A percentile compares a stretch with the other conserved stretches of the same genome.
Evolutionary conservation across 2,329 filamentous ascomycete species (phyloP).

Genomic region (Albophoma yamanashiensis): DNA sequence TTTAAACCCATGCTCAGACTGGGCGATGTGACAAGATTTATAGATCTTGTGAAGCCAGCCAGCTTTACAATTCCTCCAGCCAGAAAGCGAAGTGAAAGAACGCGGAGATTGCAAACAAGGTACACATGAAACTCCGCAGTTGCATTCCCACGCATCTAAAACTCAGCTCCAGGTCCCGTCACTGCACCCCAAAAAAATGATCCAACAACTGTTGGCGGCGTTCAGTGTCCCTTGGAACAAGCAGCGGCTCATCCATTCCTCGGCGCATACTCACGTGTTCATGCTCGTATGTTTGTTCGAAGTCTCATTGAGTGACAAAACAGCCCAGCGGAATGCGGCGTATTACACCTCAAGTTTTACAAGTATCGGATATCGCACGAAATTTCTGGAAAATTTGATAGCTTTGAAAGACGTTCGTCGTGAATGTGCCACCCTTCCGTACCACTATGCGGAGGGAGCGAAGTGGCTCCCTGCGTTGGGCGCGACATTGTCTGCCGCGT

Average conservation of each 20-base stretch:
- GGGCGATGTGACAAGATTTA: neutral
- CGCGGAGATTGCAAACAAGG: neutral
- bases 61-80: too few relatives aligned
- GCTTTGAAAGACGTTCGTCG: neutral
- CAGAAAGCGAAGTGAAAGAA: neutral
- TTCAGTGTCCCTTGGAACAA: neutral
- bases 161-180: neutral
- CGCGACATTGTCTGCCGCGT: neutral
- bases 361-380: neutral
- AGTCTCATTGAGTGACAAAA: neutral
- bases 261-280: neutral
- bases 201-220: neutral
- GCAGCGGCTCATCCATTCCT: neutral
- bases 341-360: neutral
- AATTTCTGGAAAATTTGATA: neutral
- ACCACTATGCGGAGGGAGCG: neutral
- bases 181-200: neutral
- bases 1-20: too few relatives aligned
- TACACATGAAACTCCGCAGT: neutral
- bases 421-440: neutral
- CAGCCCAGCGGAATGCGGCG: neutral
- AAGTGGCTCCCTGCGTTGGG: neutral
- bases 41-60: neutral
- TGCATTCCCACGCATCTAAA: neutral
- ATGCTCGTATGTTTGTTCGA: neutral